Conservation (phyloP, 2,329 filamentous ascomycete genomes). For the Corynespora cassiicola region DNA sequence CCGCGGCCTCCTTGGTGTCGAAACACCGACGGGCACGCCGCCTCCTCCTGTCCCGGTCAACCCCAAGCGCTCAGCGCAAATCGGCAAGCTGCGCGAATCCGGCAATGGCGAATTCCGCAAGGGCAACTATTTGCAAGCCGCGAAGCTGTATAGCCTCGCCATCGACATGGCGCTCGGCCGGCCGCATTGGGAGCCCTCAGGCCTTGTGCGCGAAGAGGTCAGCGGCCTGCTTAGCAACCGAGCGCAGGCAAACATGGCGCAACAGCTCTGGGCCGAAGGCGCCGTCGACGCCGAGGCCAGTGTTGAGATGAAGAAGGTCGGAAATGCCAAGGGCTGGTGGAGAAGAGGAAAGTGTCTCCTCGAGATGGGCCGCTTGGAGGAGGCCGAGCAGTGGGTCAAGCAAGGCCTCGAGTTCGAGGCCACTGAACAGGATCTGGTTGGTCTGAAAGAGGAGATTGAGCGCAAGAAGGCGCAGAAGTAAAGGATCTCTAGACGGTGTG, state of each 20-base stretch:
- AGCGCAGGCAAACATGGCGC: conserved; percentile 86
- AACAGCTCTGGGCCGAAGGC: conserved; percentile 82
- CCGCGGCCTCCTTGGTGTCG: conserved; percentile 72
- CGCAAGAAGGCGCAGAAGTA: conserved; percentile 45
- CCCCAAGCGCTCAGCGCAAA: conserved; percentile 86
- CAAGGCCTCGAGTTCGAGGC: conserved; percentile 84
- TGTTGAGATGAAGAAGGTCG: conserved; percentile 83
- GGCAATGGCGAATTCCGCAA: conserved; percentile 87
- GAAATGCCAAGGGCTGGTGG: conserved; percentile 96
- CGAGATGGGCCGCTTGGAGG: conserved; percentile 88
- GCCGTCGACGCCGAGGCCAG: conserved; percentile 87
- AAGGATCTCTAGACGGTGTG: neutral
- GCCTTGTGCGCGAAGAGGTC: conserved; percentile 84
- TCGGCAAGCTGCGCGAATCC: conserved; percentile 88
- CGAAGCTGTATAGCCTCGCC: conserved; percentile 82
- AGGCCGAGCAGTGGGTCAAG: conserved; percentile 80
- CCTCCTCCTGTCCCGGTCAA: conserved; percentile 90
- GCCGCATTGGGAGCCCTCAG: conserved; percentile 86
- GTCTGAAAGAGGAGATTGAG: conserved; percentile 51
- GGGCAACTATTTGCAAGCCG: conserved; percentile 74
- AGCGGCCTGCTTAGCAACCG: conserved; percentile 82
- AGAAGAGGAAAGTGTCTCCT: conserved; percentile 80
- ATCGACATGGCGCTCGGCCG: conserved; percentile 86
- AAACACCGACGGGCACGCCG: conserved; percentile 69
- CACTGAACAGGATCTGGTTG: conserved; percentile 51